Base-by-base conservation (phyloP, 805 yeast species). In the Danielia reshetovae region DNA sequence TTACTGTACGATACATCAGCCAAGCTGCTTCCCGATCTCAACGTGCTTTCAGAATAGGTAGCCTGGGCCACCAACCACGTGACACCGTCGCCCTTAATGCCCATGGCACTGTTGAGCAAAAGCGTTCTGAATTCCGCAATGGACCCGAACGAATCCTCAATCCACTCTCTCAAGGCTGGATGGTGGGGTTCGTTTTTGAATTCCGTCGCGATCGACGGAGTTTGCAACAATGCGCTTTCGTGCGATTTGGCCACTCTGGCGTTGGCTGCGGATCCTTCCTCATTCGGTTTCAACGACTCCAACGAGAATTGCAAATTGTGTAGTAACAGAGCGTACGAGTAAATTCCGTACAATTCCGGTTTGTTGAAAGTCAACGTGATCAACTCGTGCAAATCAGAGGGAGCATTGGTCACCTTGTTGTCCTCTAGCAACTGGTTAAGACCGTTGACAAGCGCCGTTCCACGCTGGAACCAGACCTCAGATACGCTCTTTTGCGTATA, bases 81-180 rank as follows among this genome's bases (percentile, higher is more conserved):
- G 60, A 73, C 79, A 3, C 98, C 98, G 58, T 86, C 90, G 32
- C 97, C 97, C 41, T 81, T 77, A 41, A 87, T 75, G 4, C 82
- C 73, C 32, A 68, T 61, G 8, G 90, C 86, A 1, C 93, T 78
- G 38, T 76, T 74, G 39, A 85, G 53, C 28, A 93, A 59, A 30
- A 85, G 70, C 1, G 84, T 75, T 47, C 83, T 73, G 55, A 93
- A 81, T 55, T 87, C 94, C 11, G 72, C 75, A 7, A 86, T 42
- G 0, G 89, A 78, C 5, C 95, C 96, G 60, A 88, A 88, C 2
- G 81, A 74, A 27, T 68, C 62, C 14, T 61, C 60, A 18, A 85
- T 67, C 62, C 83, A 75, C 17, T 62, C 55, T 15, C 55, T 54
- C 30, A 78, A 59, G 11, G 55, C 54, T 39, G 52, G 53, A 44